Conservation (phyloP, 179 eudicot species). For the Silene coronaria region DNA sequence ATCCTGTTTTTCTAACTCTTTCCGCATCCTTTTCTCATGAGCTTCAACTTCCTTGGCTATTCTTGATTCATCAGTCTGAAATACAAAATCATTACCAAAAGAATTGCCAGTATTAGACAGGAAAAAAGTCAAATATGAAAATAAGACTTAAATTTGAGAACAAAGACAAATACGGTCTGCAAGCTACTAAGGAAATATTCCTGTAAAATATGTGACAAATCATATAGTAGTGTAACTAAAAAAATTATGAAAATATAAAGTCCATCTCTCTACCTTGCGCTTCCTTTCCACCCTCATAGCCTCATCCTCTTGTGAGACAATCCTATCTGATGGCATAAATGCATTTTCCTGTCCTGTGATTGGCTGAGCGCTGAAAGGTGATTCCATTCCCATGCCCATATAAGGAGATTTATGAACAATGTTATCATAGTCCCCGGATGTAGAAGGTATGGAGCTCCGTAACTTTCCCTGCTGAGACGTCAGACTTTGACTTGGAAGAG, state of each 20-base stretch:
- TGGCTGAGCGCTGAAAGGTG: slow-evolving; percentile 48
- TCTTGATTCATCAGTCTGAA: slow-evolving; percentile 77
- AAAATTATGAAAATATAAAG: background rate
- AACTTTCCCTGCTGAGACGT: slow-evolving; percentile 56
- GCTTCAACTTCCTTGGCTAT: slow-evolving; percentile 75
- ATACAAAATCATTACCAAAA: background rate
- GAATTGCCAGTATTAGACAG: background rate
- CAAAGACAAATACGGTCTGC: background rate
- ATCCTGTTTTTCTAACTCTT: slow-evolving; percentile 88
- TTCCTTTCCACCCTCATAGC: slow-evolving; percentile 55
- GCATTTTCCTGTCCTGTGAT: slow-evolving; percentile 42
- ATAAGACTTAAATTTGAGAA: background rate
- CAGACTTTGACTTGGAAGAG: slow-evolving; percentile 47
- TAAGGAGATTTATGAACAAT: slow-evolving; percentile 32
- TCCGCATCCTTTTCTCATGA: slow-evolving; percentile 75
- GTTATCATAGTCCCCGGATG: slow-evolving; percentile 46
- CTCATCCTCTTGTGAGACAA: slow-evolving; percentile 55
- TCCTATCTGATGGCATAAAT: slow-evolving; percentile 44
- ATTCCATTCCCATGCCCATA: slow-evolving; percentile 38
- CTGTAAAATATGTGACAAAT: background rate
- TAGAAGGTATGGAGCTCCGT: slow-evolving; percentile 46
- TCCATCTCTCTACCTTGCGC: slow-evolving; percentile 52
- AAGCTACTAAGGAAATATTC: background rate
- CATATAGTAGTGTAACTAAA: background rate
- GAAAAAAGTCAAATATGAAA: background rate